These are phyloP conservation scores for Sugiyamaella smithiae DNA, from an alignment of 805 yeast genomes.

Conservation along the genomic window DNA sequence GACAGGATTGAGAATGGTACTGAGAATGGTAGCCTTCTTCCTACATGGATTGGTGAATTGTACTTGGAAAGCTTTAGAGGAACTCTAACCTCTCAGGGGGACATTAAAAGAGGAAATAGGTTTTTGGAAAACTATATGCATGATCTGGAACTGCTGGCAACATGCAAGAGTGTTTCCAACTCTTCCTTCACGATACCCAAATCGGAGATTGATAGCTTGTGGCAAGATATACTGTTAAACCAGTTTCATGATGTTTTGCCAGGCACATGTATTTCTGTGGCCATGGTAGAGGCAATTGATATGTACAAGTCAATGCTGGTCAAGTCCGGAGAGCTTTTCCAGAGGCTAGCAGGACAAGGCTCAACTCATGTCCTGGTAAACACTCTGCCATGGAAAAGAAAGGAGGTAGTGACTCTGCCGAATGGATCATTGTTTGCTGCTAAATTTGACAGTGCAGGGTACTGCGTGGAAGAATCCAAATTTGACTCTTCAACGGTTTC, in stretches of 20 bases:
- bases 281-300: too few species aligned
- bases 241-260: constrained; percentile 96
- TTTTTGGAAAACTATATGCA: constrained; percentile 69
- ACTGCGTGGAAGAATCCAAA: too few species aligned
- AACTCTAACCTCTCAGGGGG: constrained; percentile 92
- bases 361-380: too few species aligned
- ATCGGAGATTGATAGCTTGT: constrained; percentile 57
- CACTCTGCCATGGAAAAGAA: constrained; percentile 63
- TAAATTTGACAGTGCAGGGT: too few species aligned
- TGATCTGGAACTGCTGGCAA: constrained; percentile 81
- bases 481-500: too few species aligned
- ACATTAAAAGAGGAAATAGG: constrained; percentile 77
- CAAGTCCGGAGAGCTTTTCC: too few species aligned
- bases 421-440: constrained; percentile 49
- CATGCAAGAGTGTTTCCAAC: constrained; percentile 62
- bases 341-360: too few species aligned
- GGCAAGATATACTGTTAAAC: constrained; percentile 84
- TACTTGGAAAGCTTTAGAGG: constrained; percentile 96
- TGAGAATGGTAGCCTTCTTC: constrained; percentile 62
- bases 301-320: too few species aligned
- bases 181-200: constrained; percentile 83
- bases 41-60: constrained; percentile 90
- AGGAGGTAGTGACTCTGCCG: too few species aligned
- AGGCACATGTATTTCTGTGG: constrained; percentile 91
- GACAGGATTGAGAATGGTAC: constrained; percentile 60